A percentile compares a stretch with the other conserved stretches of the same genome.
Evolutionary conservation across 371 early-diverging fungal genomes (phyloP).

Genomic region (Quaeritorhiza haematococci): DNA sequence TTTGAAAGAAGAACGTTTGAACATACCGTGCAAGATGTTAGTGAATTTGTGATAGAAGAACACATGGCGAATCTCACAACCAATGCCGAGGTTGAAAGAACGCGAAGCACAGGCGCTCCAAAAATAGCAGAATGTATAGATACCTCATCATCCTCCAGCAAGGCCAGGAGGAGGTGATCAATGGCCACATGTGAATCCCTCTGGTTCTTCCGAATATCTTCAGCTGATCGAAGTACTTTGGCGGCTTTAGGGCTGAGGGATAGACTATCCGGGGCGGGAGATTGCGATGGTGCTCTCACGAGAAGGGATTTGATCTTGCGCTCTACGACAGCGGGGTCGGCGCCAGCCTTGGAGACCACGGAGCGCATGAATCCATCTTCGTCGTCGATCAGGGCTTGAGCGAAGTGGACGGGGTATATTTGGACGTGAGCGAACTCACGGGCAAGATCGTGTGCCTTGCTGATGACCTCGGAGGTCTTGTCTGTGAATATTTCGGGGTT

Average conservation of each 20-base stretch:
- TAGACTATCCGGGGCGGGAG: conserved; percentile 76
- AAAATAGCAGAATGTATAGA: too few species aligned
- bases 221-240: conserved; percentile 64
- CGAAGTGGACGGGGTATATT: conserved; percentile 76
- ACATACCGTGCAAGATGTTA: too few species aligned
- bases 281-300: conserved; percentile 77
- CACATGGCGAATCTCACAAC: too few species aligned
- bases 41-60: too few species aligned
- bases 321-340: conserved; percentile 67
- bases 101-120: too few species aligned
- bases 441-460: conserved; percentile 66
- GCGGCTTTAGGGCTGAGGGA: conserved; percentile 55
- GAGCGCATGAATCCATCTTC: conserved; percentile 33
- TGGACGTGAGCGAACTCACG: conserved; percentile 73
- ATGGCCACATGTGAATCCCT: conserved; percentile 83
- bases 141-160: conserved; percentile 60
- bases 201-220: conserved; percentile 72
- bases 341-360: conserved; percentile 78
- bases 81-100: too few species aligned
- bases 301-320: conserved; percentile 71
- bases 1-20: too few species aligned
- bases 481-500: conserved; percentile 76
- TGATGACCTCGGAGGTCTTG: conserved; percentile 63
- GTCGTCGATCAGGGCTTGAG: conserved; percentile 74
- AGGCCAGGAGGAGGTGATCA: conserved; percentile 81